phyloP scores from a whole-genome alignment of 2,329 filamentous ascomycete species.

The Calycina herbarum region DNA sequence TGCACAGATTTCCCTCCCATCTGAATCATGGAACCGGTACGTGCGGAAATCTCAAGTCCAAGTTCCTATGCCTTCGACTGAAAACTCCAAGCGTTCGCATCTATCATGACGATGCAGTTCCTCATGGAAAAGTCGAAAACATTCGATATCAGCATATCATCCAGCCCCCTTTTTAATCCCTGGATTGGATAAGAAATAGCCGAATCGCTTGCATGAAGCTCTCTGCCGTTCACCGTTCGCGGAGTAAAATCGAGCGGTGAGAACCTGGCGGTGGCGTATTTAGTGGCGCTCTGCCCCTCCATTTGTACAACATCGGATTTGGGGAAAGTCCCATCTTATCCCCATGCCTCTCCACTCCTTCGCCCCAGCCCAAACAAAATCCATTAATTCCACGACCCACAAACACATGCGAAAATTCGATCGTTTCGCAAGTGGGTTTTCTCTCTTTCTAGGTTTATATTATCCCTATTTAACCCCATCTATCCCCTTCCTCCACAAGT shows the following conservation, averaged over 20 bases:
- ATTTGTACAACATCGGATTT: slow-evolving; percentile 3
- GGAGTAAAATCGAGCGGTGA: not conserved
- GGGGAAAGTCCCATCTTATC: too few relatives aligned
- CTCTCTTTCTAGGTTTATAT: not conserved
- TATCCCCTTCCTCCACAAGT: not conserved
- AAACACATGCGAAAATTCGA: not conserved
- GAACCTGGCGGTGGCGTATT: not conserved
- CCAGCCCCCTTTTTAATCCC: not conserved
- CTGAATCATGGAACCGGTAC: not conserved
- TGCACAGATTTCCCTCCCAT: not conserved
- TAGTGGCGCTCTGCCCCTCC: slow-evolving; percentile 1
- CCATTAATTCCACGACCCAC: not conserved
- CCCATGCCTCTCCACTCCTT: too few relatives aligned
- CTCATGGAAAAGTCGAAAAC: slow-evolving; percentile 1
- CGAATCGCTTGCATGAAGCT: slow-evolving; percentile 3
- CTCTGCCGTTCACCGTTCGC: not conserved
- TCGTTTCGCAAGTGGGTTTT: not conserved
- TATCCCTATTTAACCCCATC: not conserved
- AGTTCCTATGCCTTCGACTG: not conserved
- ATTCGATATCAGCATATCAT: not conserved
- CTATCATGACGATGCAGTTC: not conserved
- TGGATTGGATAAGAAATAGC: not conserved
- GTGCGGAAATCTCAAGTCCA: not conserved
- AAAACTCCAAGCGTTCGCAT: not conserved
- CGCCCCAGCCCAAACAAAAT: not conserved